Base-by-base conservation (phyloP, 495 filamentous ascomycete genomes). In the Neurospora sp. region DNA sequence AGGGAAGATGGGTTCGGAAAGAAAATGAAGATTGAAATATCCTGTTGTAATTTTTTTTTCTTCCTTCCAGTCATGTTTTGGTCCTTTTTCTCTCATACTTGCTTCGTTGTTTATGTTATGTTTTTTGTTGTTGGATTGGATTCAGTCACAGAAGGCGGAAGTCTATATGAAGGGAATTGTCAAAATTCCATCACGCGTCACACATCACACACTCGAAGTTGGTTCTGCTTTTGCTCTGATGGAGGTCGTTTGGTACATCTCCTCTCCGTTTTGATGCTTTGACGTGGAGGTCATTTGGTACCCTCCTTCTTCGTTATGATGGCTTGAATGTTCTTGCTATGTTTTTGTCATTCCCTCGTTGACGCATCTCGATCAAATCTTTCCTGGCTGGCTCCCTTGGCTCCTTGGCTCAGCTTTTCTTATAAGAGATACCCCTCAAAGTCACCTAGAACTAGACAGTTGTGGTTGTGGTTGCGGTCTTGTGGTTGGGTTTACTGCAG, bases 31-130 rank as follows among this genome's bases (percentile, higher is more conserved):
- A 71, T 38, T 72, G 69, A 72, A 72, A 27, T 72, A 72, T 65
- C 8, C 27, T 71, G 31, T 72, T 72, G 69, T 72, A 76, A 70
- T 79, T 71, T 73, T 79, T 78, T 75, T 75, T 14, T 42, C 27
- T 74, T 35, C 70, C 48, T 40, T 39, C 45, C 45, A 48, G 10
- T 71, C 65, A 76, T 70, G 44, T 35, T 75, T 71, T 73, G 40
- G 20, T 74, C 68, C 35, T 71, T 72, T 40, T 27, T 37, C 31
- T 70, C 39, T 59, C 9, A 22, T 73, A 70, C 72, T 72, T 72
- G 74, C 71, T 74, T 72, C 17, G 39, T 31, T 71, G 44, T 70
- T 77, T 42, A 75, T 71, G 73, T 73, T 72, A 72, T 71, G 41
- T 37, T 41, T 71, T 35, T 71, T 20, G 20, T 35, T 35, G 53